These are phyloP conservation scores for Flaveria trinervia DNA, from an alignment of 129 eudicot species.

Conservation along the genomic window DNA sequence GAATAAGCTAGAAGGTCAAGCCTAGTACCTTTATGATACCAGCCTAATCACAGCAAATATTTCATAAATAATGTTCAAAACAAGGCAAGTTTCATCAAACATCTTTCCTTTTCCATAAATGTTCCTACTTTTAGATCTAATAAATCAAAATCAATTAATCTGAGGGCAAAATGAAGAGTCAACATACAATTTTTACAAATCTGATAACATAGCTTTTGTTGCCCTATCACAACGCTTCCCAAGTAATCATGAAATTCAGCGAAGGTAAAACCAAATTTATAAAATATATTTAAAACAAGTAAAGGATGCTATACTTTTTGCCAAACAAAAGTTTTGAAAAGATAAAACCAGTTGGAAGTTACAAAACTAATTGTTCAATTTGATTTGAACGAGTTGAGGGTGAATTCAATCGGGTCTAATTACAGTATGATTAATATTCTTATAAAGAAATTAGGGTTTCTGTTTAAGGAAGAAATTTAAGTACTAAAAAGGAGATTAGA, in stretches of 20 bases:
- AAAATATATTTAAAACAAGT: background rate
- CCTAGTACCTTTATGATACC: background rate
- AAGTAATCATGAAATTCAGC: background rate
- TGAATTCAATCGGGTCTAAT: constrained; percentile 7
- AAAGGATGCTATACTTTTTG: too few species aligned
- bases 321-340: too few species aligned
- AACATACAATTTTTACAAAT: background rate
- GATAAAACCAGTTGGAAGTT: too few species aligned
- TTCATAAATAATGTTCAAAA: constrained; percentile 7
- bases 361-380: too few species aligned
- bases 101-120: constrained; percentile 4
- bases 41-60: constrained; percentile 6
- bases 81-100: background rate
- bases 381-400: background rate
- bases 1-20: background rate
- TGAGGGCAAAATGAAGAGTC: background rate
- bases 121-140: constrained; percentile 10
- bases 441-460: constrained; percentile 6
- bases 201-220: background rate
- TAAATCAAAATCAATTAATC: background rate
- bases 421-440: background rate
- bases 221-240: background rate
- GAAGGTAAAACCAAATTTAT: background rate
- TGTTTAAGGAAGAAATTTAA: background rate
- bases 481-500: constrained; percentile 10